Evolutionary conservation across 1,139 yeast genomes (phyloP).

Genomic region (Suhomyces wounanorum): DNA sequence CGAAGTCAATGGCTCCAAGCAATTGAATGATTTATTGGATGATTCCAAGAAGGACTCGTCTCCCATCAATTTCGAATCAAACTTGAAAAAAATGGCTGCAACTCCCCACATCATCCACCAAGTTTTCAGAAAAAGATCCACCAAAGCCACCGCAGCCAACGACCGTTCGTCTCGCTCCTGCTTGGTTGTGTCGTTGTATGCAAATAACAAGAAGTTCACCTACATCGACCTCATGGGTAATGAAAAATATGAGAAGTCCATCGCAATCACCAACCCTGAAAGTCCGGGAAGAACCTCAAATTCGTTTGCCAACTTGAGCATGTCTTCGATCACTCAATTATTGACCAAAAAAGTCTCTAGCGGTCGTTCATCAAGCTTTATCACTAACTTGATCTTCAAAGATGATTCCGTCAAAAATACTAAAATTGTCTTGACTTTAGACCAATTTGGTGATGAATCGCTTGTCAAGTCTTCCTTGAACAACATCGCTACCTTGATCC

Average conservation of each 20-base stretch:
- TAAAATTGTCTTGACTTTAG: conserved; percentile 33
- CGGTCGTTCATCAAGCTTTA: conserved; percentile 28
- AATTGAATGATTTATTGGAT: conserved; percentile 30
- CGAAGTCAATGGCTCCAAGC: conserved; percentile 32
- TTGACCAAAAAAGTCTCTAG: conserved; percentile 18
- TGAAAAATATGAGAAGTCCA: conserved; percentile 26
- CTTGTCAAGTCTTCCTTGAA: conserved; percentile 31
- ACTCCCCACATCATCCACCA: conserved; percentile 14
- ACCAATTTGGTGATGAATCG: conserved; percentile 29
- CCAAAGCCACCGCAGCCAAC: conserved; percentile 25
- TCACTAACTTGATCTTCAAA: conserved; percentile 33
- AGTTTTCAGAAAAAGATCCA: conserved; percentile 25
- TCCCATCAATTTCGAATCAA: conserved; percentile 18
- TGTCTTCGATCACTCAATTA: conserved; percentile 33
- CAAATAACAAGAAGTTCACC: conserved; percentile 24
- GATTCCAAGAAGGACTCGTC: conserved; percentile 13
- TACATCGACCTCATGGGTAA: conserved; percentile 38
- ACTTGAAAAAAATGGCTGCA: conserved; percentile 15
- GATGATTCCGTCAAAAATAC: conserved; percentile 18
- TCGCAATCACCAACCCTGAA: conserved; percentile 2
- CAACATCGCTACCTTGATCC: conserved; percentile 30
- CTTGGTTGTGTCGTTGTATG: conserved; percentile 28
- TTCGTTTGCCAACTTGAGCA: conserved; percentile 31
- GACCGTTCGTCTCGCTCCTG: conserved; percentile 30
- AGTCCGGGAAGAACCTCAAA: conserved; percentile 16